phyloP scores from a whole-genome alignment of 2,329 filamentous ascomycete genomes.

The Malbranchea zuffiana region DNA sequence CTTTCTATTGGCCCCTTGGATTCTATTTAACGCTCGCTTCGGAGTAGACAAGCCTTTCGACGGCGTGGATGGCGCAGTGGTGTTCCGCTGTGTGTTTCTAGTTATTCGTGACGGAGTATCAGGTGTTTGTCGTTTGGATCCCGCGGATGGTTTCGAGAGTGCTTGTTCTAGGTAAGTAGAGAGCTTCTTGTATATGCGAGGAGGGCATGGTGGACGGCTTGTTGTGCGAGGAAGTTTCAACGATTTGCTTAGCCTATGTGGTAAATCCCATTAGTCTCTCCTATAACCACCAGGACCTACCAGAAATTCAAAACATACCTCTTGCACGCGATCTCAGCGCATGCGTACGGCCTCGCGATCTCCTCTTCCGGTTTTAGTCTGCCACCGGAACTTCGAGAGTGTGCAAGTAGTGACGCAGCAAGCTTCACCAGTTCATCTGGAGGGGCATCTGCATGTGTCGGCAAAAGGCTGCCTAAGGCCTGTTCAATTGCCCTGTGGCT shows the following conservation, averaged over 20 bases:
- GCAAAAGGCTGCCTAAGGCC: conserved; percentile 61
- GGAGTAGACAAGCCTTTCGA: conserved; percentile 1
- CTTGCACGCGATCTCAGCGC: conserved; percentile 81
- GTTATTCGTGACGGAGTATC: conserved; percentile 15
- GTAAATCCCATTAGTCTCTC: not conserved
- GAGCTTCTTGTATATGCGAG: conserved; percentile 71
- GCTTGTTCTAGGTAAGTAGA: conserved; percentile 69
- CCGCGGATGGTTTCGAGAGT: conserved; percentile 36
- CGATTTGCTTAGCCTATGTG: conserved; percentile 58
- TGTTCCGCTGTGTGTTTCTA: conserved; percentile 15
- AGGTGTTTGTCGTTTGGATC: conserved; percentile 24
- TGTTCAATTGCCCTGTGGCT: conserved; percentile 60
- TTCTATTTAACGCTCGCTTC: not conserved
- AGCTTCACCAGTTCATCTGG: conserved; percentile 61
- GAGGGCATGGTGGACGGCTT: conserved; percentile 64
- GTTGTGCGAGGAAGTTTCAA: conserved; percentile 69
- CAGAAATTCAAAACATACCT: conserved; percentile 40
- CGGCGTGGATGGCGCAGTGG: conserved; percentile 10
- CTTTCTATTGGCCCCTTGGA: conserved; percentile 9
- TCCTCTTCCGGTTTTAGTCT: conserved; percentile 78
- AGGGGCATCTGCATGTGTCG: conserved; percentile 56
- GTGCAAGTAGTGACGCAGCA: conserved; percentile 62
- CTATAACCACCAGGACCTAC: not conserved
- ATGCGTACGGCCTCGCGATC: conserved; percentile 71
- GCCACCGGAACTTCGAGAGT: conserved; percentile 66